Evolutionary conservation across 257 asterid species (phyloP).

Genomic region (Solanum habrochaites): DNA sequence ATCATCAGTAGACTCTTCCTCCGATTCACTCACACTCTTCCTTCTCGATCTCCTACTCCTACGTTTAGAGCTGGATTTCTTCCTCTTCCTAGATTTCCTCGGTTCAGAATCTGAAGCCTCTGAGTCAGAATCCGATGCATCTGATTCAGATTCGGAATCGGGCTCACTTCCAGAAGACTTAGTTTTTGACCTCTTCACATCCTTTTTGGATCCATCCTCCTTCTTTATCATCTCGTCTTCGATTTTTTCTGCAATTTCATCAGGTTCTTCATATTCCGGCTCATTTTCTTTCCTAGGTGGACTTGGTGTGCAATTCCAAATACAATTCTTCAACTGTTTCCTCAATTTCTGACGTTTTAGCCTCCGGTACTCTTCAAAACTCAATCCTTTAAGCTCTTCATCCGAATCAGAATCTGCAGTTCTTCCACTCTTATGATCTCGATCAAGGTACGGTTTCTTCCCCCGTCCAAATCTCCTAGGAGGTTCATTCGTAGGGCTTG

Average conservation of each 20-base stretch:
- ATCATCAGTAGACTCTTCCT: constrained; percentile 3
- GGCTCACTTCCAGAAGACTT: constrained; percentile 8
- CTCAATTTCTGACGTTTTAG: constrained; percentile 77
- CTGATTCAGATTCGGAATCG: constrained; percentile 26
- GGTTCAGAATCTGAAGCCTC: constrained; percentile 41
- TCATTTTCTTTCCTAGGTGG: constrained; percentile 70
- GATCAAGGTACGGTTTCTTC: constrained; percentile 44
- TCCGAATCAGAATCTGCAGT: constrained; percentile 53
- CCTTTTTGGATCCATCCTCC: constrained; percentile 11
- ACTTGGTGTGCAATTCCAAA: constrained; percentile 89
- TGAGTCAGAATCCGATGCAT: constrained; percentile 12
- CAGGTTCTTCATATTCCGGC: constrained; percentile 33
- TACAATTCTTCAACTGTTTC: constrained; percentile 30
- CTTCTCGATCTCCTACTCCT: constrained; percentile 31
- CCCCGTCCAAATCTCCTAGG: constrained; percentile 9
- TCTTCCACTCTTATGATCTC: constrained; percentile 42
- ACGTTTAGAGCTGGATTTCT: constrained; percentile 32
- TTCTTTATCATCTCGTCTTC: neutral
- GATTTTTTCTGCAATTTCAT: constrained; percentile 10
- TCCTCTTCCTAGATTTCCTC: constrained; percentile 22
- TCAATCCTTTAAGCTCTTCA: constrained; percentile 65
- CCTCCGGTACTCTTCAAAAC: constrained; percentile 70
- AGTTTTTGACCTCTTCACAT: neutral
- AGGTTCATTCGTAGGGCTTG: constrained; percentile 19
- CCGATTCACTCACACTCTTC: constrained; percentile 26